A percentile compares a stretch with the other conserved stretches of the same genome.
phyloP scores from a whole-genome alignment of 2,329 filamentous ascomycete species.

The Aaosphaeria arxii region DNA sequence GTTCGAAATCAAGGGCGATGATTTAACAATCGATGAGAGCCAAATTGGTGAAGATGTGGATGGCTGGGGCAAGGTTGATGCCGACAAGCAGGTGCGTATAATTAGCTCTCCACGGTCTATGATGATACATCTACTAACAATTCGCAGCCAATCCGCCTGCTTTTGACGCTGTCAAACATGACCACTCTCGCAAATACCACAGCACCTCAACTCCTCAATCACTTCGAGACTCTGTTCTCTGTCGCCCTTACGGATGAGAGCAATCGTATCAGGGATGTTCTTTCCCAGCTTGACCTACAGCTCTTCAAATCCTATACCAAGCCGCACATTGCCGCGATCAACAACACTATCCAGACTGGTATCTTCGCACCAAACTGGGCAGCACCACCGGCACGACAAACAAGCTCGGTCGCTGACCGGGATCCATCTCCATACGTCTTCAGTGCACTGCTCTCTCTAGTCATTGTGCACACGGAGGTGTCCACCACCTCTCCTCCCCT shows the following conservation, averaged over 20 bases:
- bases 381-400: slow-evolving; percentile 30
- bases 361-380: slow-evolving; percentile 71
- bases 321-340: slow-evolving; percentile 54
- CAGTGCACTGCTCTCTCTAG: slow-evolving; percentile 76
- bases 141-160: slow-evolving; percentile 79
- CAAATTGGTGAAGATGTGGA: slow-evolving; percentile 12
- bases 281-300: slow-evolving; percentile 83
- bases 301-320: slow-evolving; percentile 91
- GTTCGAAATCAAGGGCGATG: slow-evolving; percentile 52
- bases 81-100: slow-evolving; percentile 30
- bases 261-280: slow-evolving; percentile 85
- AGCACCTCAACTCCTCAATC: slow-evolving; percentile 82
- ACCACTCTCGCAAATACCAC: slow-evolving; percentile 76
- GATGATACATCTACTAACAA: slow-evolving; percentile 7
- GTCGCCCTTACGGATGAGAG: slow-evolving; percentile 92
- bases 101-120: background rate
- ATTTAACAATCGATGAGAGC: slow-evolving; percentile 38
- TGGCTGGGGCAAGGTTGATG: slow-evolving; percentile 32
- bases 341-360: slow-evolving; percentile 68
- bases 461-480: slow-evolving; percentile 82
- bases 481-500: slow-evolving; percentile 62
- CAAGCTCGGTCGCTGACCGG: slow-evolving; percentile 49
- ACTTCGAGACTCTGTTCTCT: slow-evolving; percentile 91
- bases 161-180: slow-evolving; percentile 90
- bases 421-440: slow-evolving; percentile 89